Percentiles rank a stretch among this genome's conserved stretches.
Conservation (phyloP, 345 rosid genomes). For the Eucalyptus tenuipes region DNA sequence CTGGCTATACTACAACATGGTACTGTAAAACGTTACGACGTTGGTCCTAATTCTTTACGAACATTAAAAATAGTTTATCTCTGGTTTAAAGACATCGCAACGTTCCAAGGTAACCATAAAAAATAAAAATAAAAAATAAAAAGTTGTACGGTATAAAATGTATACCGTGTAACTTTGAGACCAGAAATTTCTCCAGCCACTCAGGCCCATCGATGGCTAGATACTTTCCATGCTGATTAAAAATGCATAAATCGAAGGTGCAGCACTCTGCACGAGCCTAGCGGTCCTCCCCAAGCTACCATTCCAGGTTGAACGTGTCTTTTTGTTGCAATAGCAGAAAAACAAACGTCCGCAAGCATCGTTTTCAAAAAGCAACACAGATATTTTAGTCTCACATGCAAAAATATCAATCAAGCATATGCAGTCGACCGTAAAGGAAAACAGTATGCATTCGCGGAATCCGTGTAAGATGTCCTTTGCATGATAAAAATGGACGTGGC, state of each 20-base stretch:
- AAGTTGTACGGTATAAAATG: neutral
- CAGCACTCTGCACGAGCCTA: neutral
- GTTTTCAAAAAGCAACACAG: constrained; percentile 3
- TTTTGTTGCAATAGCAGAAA: neutral
- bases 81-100: neutral
- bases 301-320: neutral
- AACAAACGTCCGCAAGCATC: neutral
- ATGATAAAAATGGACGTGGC: neutral
- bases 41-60: neutral
- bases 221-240: neutral
- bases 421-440: neutral
- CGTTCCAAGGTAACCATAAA: neutral
- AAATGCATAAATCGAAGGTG: neutral
- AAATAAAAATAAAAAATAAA: neutral
- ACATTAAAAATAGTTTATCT: neutral
- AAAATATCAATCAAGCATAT: neutral
- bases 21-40: neutral
- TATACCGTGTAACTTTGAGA: neutral
- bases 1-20: neutral
- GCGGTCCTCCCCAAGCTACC: neutral
- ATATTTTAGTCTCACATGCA: neutral
- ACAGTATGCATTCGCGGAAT: neutral
- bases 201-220: neutral
- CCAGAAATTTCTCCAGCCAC: neutral
- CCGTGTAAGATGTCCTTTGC: neutral